Percentiles rank a stretch among this genome's conserved stretches.
These are phyloP conservation scores for Globisporangium cylindrosporum DNA, from an alignment of 352 stramenopile species.

Conservation along the genomic window DNA sequence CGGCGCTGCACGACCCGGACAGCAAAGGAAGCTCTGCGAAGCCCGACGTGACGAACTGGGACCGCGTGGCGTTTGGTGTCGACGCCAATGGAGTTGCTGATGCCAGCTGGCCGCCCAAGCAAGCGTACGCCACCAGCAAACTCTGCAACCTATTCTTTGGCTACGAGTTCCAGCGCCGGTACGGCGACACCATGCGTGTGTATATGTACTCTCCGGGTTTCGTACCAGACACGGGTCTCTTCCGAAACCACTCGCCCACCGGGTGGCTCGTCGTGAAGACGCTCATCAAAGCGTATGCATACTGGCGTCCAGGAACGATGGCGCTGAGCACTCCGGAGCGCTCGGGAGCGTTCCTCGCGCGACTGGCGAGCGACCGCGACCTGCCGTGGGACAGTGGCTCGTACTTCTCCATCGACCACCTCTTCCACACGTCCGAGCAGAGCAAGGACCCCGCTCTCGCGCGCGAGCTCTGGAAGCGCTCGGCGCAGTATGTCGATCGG, in stretches of 20 bases:
- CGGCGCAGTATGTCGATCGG: conserved; percentile 11
- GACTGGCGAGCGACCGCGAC: conserved; percentile 28
- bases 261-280: conserved; percentile 28
- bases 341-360: conserved; percentile 31
- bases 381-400: conserved; percentile 31
- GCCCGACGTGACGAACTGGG: conserved; percentile 32
- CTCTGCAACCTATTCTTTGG: conserved; percentile 45
- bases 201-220: conserved; percentile 39
- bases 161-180: conserved; percentile 34
- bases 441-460: conserved; percentile 29
- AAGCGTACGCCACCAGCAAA: conserved; percentile 37
- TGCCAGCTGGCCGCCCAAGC: conserved; percentile 12
- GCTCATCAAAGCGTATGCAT: conserved; percentile 25
- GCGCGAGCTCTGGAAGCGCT: conserved; percentile 32
- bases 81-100: not conserved
- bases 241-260: conserved; percentile 31
- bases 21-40: conserved; percentile 1
- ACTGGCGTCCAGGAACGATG: conserved; percentile 18
- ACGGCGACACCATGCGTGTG: conserved; percentile 23
- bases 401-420: conserved; percentile 36
- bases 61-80: conserved; percentile 30
- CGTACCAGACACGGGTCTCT: conserved; percentile 33
- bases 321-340: conserved; percentile 29
- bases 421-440: conserved; percentile 30
- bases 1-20: conserved; percentile 25